Conservation (phyloP, 2,329 filamentous ascomycete genomes). For the Hypoxylon sp. region DNA sequence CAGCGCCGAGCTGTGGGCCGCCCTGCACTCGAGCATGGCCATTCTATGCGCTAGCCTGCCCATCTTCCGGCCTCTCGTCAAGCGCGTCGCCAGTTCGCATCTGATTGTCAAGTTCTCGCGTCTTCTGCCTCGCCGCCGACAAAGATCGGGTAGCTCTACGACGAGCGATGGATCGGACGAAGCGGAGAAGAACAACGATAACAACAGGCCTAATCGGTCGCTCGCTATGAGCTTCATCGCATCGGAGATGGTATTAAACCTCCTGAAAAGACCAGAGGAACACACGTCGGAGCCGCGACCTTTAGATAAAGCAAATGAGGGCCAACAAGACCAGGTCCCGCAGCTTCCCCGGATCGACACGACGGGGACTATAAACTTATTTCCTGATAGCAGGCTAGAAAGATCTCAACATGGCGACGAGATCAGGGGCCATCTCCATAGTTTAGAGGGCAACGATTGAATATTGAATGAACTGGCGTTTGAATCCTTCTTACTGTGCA, state of each 20-base stretch:
- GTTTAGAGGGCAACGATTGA: background rate
- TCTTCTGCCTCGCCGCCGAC: background rate
- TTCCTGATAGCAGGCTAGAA: background rate
- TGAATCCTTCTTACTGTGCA: background rate
- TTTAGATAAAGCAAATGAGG: background rate
- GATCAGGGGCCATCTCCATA: background rate
- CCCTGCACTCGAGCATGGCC: slow-evolving; percentile 24
- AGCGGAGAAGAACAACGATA: background rate
- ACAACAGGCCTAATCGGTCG: background rate
- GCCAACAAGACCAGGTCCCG: background rate
- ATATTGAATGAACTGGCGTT: background rate
- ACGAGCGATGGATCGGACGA: background rate
- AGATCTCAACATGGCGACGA: background rate
- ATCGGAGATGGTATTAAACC: background rate
- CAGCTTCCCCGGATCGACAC: background rate
- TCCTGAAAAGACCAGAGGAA: background rate
- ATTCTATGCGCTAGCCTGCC: slow-evolving; percentile 35
- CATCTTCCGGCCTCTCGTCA: slow-evolving; percentile 24
- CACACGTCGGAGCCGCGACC: background rate
- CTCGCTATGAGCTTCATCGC: background rate
- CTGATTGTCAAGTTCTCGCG: slow-evolving; percentile 6
- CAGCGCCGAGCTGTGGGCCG: slow-evolving; percentile 26
- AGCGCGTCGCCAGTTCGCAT: slow-evolving; percentile 11
- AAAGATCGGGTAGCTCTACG: background rate
- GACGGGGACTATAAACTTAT: background rate